phyloP scores from a whole-genome alignment of 2,329 filamentous ascomycete species.

The Nemania serpens region DNA sequence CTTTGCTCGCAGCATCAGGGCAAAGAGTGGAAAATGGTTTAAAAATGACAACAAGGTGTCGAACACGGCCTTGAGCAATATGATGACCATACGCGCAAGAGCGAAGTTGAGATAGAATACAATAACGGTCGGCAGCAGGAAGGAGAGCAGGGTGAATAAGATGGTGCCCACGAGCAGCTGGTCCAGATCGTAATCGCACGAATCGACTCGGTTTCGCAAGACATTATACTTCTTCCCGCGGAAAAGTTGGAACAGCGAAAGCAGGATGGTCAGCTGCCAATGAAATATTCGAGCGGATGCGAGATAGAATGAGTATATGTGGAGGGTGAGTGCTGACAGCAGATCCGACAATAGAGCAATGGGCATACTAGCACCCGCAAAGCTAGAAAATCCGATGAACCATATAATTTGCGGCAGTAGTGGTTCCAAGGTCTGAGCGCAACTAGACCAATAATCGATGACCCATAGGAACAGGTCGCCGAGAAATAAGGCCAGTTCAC shows the following conservation, averaged over 20 bases:
- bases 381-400: constrained; percentile 91
- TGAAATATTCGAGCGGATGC: constrained; percentile 96
- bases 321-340: constrained; percentile 85
- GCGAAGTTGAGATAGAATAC: constrained; percentile 98
- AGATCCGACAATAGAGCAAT: constrained; percentile 95
- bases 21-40: constrained; percentile 97
- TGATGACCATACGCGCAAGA: constrained; percentile 91
- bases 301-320: constrained; percentile 98
- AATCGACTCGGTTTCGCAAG: constrained; percentile 94
- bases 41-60: constrained; percentile 92
- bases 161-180: constrained; percentile 96
- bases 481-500: constrained; percentile 88
- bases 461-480: constrained; percentile 98
- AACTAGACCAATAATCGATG: constrained; percentile 95
- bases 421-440: constrained; percentile 77
- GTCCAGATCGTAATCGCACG: constrained; percentile 97
- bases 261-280: constrained; percentile 96
- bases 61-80: constrained; percentile 85
- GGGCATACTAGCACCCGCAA: constrained; percentile 95
- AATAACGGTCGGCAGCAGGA: constrained; percentile 89
- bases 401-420: constrained; percentile 85
- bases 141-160: constrained; percentile 92
- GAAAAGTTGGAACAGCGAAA: constrained; percentile 98
- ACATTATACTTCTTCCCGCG: constrained; percentile 98
- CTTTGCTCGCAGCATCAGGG: constrained; percentile 93